A percentile compares a stretch with the other conserved stretches of the same genome.
Evolutionary conservation across 176 grass and related monocot genomes (phyloP).

Genomic region (Canna indica): DNA sequence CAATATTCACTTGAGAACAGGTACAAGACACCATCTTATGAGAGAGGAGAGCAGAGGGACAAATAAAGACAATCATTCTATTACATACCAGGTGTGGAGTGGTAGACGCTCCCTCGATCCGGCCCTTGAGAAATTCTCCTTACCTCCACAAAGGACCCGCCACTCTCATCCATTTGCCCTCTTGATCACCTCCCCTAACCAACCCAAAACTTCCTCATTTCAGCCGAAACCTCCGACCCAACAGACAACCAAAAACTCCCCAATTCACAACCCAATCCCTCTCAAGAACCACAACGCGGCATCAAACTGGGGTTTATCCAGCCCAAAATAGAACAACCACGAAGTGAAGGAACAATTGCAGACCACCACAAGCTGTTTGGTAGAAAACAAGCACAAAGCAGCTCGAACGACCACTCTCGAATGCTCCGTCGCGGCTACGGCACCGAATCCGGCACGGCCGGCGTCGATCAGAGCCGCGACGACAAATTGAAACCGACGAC

Average conservation of each 20-base stretch:
- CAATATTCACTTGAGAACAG: neutral
- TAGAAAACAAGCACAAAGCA: neutral
- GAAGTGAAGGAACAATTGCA: neutral
- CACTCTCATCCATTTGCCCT: slow-evolving; percentile 2
- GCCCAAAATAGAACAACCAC: neutral
- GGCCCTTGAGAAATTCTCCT: slow-evolving; percentile 9
- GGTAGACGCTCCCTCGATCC: slow-evolving; percentile 15
- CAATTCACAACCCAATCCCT: neutral
- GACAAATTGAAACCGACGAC: neutral
- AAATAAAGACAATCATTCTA: neutral
- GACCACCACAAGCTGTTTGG: too few species aligned
- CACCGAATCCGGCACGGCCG: neutral
- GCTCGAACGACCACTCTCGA: neutral
- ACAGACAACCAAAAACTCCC: neutral
- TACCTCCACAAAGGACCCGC: slow-evolving; percentile 4
- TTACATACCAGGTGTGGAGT: slow-evolving; percentile 1
- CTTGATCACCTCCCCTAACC: neutral
- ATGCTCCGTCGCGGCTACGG: neutral
- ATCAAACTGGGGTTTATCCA: neutral
- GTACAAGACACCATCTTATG: neutral
- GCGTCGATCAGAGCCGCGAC: neutral
- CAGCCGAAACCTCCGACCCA: neutral
- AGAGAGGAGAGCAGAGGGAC: neutral
- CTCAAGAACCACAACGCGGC: neutral
- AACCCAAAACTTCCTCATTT: neutral